Percentiles rank a stretch among this genome's conserved stretches.
phyloP scores from a whole-genome alignment of 169 alveolate species.

The Eimeria acervulina region DNA sequence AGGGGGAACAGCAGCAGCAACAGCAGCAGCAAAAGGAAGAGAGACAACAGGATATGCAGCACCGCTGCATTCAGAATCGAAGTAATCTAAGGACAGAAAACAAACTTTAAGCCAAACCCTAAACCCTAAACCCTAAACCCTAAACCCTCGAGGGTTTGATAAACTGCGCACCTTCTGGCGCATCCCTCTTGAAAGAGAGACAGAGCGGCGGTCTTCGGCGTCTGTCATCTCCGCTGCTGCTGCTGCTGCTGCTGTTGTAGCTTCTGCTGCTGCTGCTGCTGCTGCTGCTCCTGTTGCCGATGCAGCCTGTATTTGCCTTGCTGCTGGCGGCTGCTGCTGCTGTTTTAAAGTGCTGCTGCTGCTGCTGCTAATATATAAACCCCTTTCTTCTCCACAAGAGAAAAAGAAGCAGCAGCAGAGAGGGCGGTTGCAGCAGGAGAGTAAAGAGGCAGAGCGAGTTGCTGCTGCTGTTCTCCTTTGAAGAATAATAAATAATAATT shows the following conservation, averaged over 20 bases:
- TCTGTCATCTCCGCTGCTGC: slow-evolving; percentile 68
- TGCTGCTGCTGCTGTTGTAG: slow-evolving; percentile 27
- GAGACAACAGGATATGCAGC: background rate
- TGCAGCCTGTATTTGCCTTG: background rate
- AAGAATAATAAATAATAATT: too few relatives aligned
- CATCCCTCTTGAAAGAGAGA: slow-evolving; percentile 67
- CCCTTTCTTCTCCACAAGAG: background rate
- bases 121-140: slow-evolving; percentile 46
- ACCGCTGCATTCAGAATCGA: background rate
- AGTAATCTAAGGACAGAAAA: background rate
- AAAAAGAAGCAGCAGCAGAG: background rate
- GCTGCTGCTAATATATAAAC: background rate
- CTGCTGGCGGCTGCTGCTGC: slow-evolving; percentile 21
- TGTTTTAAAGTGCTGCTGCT: background rate
- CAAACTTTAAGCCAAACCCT: slow-evolving; percentile 13
- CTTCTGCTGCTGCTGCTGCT: background rate
- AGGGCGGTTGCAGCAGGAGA: too few relatives aligned
- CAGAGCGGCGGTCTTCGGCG: slow-evolving; percentile 73
- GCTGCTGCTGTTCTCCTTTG: too few relatives aligned
- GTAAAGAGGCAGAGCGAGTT: too few relatives aligned
- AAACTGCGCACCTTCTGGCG: slow-evolving; percentile 64
- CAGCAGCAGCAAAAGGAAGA: too few relatives aligned
- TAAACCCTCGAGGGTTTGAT: slow-evolving; percentile 18
- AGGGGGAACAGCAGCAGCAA: background rate
- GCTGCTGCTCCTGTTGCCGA: slow-evolving; percentile 31